Base-by-base conservation (phyloP, 2,329 filamentous ascomycete genomes). In the Zarea fungicola region DNA sequence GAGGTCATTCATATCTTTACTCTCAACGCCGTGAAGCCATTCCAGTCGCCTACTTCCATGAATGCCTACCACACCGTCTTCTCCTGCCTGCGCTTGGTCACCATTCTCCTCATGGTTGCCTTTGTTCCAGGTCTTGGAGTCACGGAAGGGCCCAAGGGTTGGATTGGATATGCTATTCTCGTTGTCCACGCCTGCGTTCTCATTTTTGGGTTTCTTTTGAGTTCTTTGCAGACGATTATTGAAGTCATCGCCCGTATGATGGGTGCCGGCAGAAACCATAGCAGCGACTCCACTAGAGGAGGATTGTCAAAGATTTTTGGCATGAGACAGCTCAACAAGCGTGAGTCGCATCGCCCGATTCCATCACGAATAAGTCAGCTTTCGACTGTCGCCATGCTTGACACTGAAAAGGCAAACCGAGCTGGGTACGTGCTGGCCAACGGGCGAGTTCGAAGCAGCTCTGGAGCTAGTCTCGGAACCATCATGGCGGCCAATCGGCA, bases 31-130 rank as follows among this genome's bases (percentile, higher is more conserved):
- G 95, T 97, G 71, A 83, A 87, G 14, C 93, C 93, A 1, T 99
- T 95, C 61, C 85, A 92, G 52, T 83, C 84, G 2, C 83, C 91
- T 19, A 97, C 93, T 0, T 96, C 92, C 23, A 99, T 99, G 93
- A 97, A 97, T 62, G 82, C 89, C 9, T 96, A 96, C 57, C 91
- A 97, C 60, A 88, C 86, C 2, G 81, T 90, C 54, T 96, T 96
- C 65, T 81, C 90, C 1, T 71, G 78, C 2, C 73, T 95, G 13
- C 83, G 93, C 28, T 84, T 96, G 26, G 69, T 88, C 41, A 85
- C 85, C 0, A 78, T 90, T 40, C 72, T 92, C 48, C 71, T 92
- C 48, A 89, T 87, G 74, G 80, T 90, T 28, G 76, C 91, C 1
- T 99, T 99, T 64, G 82, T 91, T 11, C 89, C 92, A 1, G 85